phyloP scores from a whole-genome alignment of 2,329 filamentous ascomycete species.

The Chaetomiaceae sp. region DNA sequence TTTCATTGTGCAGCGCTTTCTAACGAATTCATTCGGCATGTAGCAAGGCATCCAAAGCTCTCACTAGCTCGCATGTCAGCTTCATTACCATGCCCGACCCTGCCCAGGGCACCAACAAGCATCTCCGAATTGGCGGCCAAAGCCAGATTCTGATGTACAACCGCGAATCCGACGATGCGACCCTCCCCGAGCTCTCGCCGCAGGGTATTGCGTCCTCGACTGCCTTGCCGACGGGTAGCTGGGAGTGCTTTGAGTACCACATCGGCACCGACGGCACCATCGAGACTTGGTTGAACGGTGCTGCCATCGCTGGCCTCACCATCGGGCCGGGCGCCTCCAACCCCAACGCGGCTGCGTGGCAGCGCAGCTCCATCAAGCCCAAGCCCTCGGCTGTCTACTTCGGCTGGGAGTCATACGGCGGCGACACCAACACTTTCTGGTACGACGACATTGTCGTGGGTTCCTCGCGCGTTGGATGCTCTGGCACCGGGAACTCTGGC shows the following conservation, averaged over 20 bases:
- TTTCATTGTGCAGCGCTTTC: too few species aligned
- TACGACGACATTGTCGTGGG: conserved; percentile 53
- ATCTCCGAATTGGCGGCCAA: conserved; percentile 57
- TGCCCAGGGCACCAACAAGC: conserved; percentile 48
- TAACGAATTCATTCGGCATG: conserved; percentile 10
- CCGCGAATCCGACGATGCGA: conserved; percentile 56
- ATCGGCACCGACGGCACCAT: conserved; percentile 51
- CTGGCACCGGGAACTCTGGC: neutral
- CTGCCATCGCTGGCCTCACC: conserved; percentile 46
- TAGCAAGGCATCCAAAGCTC: conserved; percentile 50
- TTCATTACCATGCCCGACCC: conserved; percentile 60
- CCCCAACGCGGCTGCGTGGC: conserved; percentile 47
- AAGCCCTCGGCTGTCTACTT: conserved; percentile 53
- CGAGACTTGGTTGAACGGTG: conserved; percentile 55
- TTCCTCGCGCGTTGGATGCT: conserved; percentile 44
- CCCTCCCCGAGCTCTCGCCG: conserved; percentile 54
- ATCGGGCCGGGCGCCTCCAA: conserved; percentile 42
- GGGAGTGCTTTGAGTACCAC: conserved; percentile 58
- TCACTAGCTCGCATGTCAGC: conserved; percentile 54
- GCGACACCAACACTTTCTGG: conserved; percentile 56
- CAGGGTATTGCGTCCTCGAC: conserved; percentile 50
- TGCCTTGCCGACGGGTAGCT: conserved; percentile 43
- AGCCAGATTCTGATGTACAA: conserved; percentile 59
- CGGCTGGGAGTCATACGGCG: conserved; percentile 58
- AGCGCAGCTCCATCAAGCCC: conserved; percentile 42